Base-by-base conservation (phyloP, 805 yeast species). In the Hanseniaspora thailandica region DNA sequence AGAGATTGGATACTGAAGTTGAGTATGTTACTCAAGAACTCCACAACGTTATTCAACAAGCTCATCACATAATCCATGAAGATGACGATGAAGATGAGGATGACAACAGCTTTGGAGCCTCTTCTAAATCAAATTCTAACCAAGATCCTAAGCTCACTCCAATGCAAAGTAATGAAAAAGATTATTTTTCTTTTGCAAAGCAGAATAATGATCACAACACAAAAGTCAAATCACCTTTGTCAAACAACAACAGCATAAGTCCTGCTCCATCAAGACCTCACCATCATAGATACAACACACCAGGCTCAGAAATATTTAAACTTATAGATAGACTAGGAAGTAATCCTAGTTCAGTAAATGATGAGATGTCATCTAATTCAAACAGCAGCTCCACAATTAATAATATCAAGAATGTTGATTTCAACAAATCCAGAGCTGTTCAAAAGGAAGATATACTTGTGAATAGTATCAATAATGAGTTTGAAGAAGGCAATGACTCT, bases 21-120 rank as follows among this genome's bases (percentile, higher is more conserved):
- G 54, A 50, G 25, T 50, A 50, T 25, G 54, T 50, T 20, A 50
- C 54, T n/a, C 20, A 50, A 35, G 54, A 50, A 36, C 47, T 50
- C 2, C 54, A 50, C 23, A 50, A 50, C 39, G 45, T 30, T 10
- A 50, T 50, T 7, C 47, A 26, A 2, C 54, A 50, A 31, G 47
- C 45, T 7, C 35, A 50, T 15, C 36, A 43, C 30, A 50, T 50
- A 6, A 50, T 50, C 8, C 15, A 41, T 26, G 54, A 50, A 15
- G 33, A 35, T n/a, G 47, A 39, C 19, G 25, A 43, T 4, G 46
- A 43, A 10, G 34, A 43, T 9, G 46, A 43, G 4, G 50, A 46
- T 8, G 46, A 49, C 19, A 41, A 26, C 41, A 49, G 26, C 28
- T 26, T 13, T 3, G 6, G 19, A 1, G 28, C n/a, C 19, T 10